These are phyloP conservation scores for Tuber borchii DNA, from an alignment of 495 filamentous ascomycete species.

Conservation along the genomic window DNA sequence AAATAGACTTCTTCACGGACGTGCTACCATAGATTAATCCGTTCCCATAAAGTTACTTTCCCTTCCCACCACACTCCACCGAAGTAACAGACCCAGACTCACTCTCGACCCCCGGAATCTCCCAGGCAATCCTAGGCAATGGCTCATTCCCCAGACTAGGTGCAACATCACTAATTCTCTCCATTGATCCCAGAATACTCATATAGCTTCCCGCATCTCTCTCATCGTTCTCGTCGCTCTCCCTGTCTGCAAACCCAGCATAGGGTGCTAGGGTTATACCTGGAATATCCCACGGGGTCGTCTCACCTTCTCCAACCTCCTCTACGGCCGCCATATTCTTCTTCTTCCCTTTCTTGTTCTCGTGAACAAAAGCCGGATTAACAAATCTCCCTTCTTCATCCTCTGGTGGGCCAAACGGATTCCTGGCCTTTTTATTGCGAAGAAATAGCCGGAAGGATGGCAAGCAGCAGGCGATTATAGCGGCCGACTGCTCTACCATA, in stretches of 20 bases:
- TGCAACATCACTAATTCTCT: neutral
- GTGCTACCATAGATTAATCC: neutral
- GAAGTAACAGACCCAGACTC: neutral
- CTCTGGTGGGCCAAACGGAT: neutral
- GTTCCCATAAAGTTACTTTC: neutral
- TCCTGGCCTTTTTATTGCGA: neutral
- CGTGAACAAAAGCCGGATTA: neutral
- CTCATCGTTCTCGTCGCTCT: neutral
- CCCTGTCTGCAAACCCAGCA: neutral
- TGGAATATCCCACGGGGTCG: neutral
- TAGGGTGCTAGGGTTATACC: neutral
- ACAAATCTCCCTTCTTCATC: neutral
- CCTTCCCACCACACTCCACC: neutral
- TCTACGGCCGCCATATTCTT: neutral
- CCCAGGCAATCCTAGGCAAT: neutral
- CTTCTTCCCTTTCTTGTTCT: neutral
- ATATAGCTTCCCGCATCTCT: neutral
- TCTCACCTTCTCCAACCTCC: neutral
- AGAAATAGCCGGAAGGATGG: neutral
- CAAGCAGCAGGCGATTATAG: neutral
- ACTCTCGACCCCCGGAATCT: neutral
- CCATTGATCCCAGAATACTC: neutral
- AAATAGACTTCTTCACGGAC: neutral
- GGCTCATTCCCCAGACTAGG: neutral
- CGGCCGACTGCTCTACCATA: neutral